Conservation (phyloP, 73 alveolate genomes). For the Stentor coeruleus region DNA sequence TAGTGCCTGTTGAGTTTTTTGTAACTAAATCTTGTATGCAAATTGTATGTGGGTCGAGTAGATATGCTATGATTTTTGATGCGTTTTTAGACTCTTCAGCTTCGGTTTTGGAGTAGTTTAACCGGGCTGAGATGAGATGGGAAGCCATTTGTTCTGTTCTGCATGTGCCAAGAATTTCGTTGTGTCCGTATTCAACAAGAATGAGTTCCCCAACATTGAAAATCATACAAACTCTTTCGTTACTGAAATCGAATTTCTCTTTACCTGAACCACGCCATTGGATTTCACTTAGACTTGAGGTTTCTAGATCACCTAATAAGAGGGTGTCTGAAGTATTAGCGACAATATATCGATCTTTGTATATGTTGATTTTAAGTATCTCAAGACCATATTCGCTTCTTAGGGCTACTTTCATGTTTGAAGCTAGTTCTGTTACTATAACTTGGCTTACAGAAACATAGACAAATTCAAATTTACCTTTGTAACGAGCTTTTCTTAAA, state of each 20-base stretch:
- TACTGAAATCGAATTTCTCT: slow-evolving; percentile 97
- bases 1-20: slow-evolving; percentile 90
- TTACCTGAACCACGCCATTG: slow-evolving; percentile 75
- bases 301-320: slow-evolving; percentile 97
- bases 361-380: slow-evolving; percentile 95
- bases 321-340: slow-evolving; percentile 96
- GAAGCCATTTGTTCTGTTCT: slow-evolving; percentile 99
- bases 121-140: slow-evolving; percentile 95
- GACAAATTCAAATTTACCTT: slow-evolving; percentile 97
- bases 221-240: slow-evolving; percentile 98
- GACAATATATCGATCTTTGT: slow-evolving; percentile 94
- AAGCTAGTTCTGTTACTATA: slow-evolving; percentile 54
- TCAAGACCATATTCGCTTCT: slow-evolving; percentile 90
- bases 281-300: slow-evolving; percentile 29
- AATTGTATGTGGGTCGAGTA: slow-evolving; percentile 98
- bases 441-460: slow-evolving; percentile 98
- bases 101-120: slow-evolving; percentile 84
- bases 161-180: slow-evolving; percentile 95
- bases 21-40: slow-evolving; percentile 92
- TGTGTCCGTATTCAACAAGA: slow-evolving; percentile 98
- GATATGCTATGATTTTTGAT: slow-evolving; percentile 95
- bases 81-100: slow-evolving; percentile 52
- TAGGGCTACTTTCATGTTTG: slow-evolving; percentile 48
- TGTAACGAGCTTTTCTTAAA: slow-evolving; percentile 86
- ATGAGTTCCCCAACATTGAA: slow-evolving; percentile 98